Evolutionary conservation across 164 flowering plant species (phyloP).

Genomic region (Macadamia tetraphylla): DNA sequence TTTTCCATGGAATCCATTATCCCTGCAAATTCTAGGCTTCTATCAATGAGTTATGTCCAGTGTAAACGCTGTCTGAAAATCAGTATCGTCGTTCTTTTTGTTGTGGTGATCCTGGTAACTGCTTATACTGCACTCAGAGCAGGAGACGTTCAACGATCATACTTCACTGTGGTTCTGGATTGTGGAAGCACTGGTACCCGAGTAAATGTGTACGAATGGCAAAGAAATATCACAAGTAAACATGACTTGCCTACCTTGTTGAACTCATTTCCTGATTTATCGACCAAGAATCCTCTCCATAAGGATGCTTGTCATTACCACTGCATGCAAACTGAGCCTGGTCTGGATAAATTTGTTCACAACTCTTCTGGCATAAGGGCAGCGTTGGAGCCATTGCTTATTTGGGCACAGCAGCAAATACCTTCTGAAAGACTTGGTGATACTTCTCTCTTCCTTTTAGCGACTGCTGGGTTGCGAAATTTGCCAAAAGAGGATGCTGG

Average conservation of each 20-base stretch:
- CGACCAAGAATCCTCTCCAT: conserved; percentile 17
- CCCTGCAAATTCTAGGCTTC: conserved; percentile 28
- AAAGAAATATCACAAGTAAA: conserved; percentile 7
- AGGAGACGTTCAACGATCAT: conserved; percentile 9
- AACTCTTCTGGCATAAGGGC: conserved; percentile 38
- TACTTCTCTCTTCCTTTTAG: conserved; percentile 47
- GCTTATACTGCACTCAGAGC: conserved; percentile 12
- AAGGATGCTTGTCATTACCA: conserved; percentile 46
- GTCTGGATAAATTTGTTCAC: conserved; percentile 52
- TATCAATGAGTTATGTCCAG: conserved; percentile 10
- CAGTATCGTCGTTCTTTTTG: conserved; percentile 13
- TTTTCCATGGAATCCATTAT: conserved; percentile 30
- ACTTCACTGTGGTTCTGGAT: conserved; percentile 63
- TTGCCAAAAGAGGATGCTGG: conserved; percentile 32
- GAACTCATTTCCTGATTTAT: conserved; percentile 43
- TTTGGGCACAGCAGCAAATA: conserved; percentile 43
- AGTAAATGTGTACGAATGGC: conserved; percentile 58
- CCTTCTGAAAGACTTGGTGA: conserved; percentile 36
- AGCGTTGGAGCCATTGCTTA: conserved; percentile 56
- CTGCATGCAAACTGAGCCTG: conserved; percentile 73
- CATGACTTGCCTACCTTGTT: conserved; percentile 35
- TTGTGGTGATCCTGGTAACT: conserved; percentile 18
- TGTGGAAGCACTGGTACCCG: conserved; percentile 80
- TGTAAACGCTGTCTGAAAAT: conserved; percentile 19
- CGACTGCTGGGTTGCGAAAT: conserved; percentile 58